phyloP scores from a whole-genome alignment of 1,139 yeast species.

The Suhomyces panamericanus region DNA sequence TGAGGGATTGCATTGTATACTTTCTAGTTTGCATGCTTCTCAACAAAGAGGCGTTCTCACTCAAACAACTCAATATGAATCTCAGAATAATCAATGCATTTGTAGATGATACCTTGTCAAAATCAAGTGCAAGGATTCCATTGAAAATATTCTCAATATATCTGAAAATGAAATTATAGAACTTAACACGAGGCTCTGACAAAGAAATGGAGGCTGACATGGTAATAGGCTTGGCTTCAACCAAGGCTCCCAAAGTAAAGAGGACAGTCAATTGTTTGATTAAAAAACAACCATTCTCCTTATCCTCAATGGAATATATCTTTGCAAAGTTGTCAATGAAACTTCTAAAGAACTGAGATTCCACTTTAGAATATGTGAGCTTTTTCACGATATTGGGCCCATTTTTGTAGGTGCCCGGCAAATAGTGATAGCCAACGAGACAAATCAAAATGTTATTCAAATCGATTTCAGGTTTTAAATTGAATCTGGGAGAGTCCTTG shows the following conservation, averaged over 20 bases:
- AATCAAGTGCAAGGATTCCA: conserved; percentile 20
- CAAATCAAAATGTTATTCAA: conserved; percentile 28
- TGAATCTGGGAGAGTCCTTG: not conserved
- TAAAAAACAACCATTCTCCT: conserved; percentile 16
- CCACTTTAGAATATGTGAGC: conserved; percentile 27
- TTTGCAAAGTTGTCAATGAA: conserved; percentile 9
- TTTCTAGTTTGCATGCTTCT: conserved; percentile 37
- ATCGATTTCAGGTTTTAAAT: conserved; percentile 12
- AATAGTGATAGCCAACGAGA: conserved; percentile 31
- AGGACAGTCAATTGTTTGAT: conserved; percentile 29
- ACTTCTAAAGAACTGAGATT: conserved; percentile 25
- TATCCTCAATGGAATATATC: conserved; percentile 9
- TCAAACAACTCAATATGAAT: conserved; percentile 55
- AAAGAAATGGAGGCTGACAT: conserved; percentile 8
- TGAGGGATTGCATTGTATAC: conserved; percentile 30
- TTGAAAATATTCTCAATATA: conserved; percentile 38
- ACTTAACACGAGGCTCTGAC: conserved; percentile 16
- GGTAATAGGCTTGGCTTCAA: conserved; percentile 5
- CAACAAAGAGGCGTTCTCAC: conserved; percentile 43
- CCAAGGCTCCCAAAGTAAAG: conserved; percentile 22
- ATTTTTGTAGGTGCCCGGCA: conserved; percentile 29
- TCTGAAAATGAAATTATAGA: conserved; percentile 26
- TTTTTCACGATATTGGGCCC: conserved; percentile 29
- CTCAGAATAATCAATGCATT: conserved; percentile 36
- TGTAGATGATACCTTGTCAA: conserved; percentile 19